phyloP scores from a whole-genome alignment of 139 green algal genomes.

The Haematococcus lacustris region DNA sequence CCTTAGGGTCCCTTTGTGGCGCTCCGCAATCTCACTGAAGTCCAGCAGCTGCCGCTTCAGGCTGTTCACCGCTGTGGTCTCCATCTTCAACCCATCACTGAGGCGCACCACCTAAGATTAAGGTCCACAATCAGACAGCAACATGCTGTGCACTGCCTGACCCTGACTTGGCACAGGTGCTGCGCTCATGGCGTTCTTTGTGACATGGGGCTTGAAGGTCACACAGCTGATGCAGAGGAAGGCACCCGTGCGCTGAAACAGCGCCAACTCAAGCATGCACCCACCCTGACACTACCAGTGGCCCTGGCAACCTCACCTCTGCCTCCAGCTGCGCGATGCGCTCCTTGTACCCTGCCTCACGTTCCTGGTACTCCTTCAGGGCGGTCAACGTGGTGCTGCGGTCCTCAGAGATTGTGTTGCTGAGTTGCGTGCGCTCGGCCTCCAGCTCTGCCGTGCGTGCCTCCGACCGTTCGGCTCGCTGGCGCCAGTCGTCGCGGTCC shows the following conservation, averaged over 20 bases:
- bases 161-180: too few relatives aligned
- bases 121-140: too few relatives aligned
- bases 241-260: too few relatives aligned
- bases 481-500: conserved; percentile 1
- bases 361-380: conserved; percentile 35
- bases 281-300: too few relatives aligned
- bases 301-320: conserved; percentile 18
- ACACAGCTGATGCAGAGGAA: too few relatives aligned
- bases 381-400: conserved; percentile 22
- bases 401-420: conserved; percentile 1
- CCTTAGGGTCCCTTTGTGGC: conserved; percentile 16
- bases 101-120: neutral
- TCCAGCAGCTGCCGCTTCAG: conserved; percentile 44
- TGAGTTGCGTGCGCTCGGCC: neutral
- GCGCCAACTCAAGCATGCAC: too few relatives aligned
- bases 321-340: conserved; percentile 20
- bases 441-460: neutral
- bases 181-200: too few relatives aligned
- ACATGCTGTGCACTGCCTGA: too few relatives aligned
- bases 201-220: too few relatives aligned
- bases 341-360: conserved; percentile 6
- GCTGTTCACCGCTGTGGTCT: conserved; percentile 21
- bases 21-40: conserved; percentile 33
- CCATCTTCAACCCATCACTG: conserved; percentile 10
- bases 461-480: conserved; percentile 5